Base-by-base conservation (phyloP, 371 early-diverging fungal species). In the Mortierella sp. region DNA sequence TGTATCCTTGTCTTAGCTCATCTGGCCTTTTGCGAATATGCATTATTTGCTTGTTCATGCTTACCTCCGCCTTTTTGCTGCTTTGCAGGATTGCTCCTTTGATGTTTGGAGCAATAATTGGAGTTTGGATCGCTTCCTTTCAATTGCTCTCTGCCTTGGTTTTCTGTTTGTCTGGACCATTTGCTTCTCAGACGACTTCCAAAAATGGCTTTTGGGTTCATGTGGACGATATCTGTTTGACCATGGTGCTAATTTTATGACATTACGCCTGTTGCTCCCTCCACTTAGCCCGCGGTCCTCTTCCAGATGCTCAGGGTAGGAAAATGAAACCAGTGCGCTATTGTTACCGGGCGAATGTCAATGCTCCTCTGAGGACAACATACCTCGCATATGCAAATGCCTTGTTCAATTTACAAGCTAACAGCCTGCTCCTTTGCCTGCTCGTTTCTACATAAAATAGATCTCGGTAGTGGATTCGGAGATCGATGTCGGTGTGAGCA, bases 401-500 rank as follows among this genome's bases (percentile, higher is more conserved):
- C n/a, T 48, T 73, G 14, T 14, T 51, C 40, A 21, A 19, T 55
- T 46, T 9, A 1, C 28, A 71, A 71, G 44, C 71, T 64, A 64
- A 64, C 37, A 64, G 64, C 69, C 64, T 40, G 43, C 54, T 24
- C 54, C 31, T 8, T 24, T 55, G 24, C 43, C 43, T 40, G 43
- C 43, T n/a, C 51, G 0, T 67, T 34, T 46, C 2, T n/a, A 10
- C 3, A 19, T 0, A 40, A 34, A 26, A 44, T 76, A 90, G 91
- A 80, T 92, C 40, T 89, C 89, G 14, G 90, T 92, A 28, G 90
- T 92, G 10, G 93, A 93, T 82, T 92, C 92, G 4, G 89, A 92
- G 73, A 85, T 90, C 44, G 82, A 91, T 19, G 34, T 74, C 1
- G 81, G 81, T 37, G 26, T 79, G 77, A 44, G 73, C 57, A 84